Base-by-base conservation (phyloP, 2,329 filamentous ascomycete genomes). In the Diplocarpon rosae region DNA sequence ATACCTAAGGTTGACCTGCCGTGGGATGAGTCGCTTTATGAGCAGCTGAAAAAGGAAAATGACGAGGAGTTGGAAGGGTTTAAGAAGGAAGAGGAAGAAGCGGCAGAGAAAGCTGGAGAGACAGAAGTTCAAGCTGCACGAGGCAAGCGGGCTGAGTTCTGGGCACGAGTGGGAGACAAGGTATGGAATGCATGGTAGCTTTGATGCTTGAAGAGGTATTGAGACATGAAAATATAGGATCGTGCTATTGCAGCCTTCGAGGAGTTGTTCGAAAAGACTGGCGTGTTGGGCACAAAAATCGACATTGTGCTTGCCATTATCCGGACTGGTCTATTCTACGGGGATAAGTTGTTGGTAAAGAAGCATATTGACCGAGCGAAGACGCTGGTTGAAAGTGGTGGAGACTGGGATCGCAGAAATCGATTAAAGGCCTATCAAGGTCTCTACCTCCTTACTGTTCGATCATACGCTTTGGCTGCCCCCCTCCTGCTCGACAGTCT, bases 371-470 rank as follows among this genome's bases (percentile, higher is more conserved):
- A 95, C 60, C 82, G 90, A 35, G 89, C 89, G 56, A 87, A 85
- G 68, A 76, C 84, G 3, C 74, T 98, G 40, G 89, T 98, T 29
- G 92, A 98, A 63, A 84, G 84, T 54, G 92, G 92, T 55, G 92
- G 92, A 65, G 92, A 98, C 67, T 98, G 92, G 92, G 92, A 98
- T 65, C 85, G 92, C 53, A 83, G 92, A 64, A 98, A 98, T 72
- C 83, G 92, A 49, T 79, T 98, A 61, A 98, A 98, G 81, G 92
- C 92, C 55, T 98, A 98, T 74, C 88, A 94, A 63, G 92, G 92
- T 51, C 75, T 98, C 45, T 84, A 96, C 63, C 77, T 95, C 46
- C 80, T 98, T 55, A 96, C 90, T 17, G 78, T 92, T 54, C 88
- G 92, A 56, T 89, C 88, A 50, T 88, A 96, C 72, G 85, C 81